phyloP scores from a whole-genome alignment of 179 eudicot species.

The Nepenthes alata region DNA sequence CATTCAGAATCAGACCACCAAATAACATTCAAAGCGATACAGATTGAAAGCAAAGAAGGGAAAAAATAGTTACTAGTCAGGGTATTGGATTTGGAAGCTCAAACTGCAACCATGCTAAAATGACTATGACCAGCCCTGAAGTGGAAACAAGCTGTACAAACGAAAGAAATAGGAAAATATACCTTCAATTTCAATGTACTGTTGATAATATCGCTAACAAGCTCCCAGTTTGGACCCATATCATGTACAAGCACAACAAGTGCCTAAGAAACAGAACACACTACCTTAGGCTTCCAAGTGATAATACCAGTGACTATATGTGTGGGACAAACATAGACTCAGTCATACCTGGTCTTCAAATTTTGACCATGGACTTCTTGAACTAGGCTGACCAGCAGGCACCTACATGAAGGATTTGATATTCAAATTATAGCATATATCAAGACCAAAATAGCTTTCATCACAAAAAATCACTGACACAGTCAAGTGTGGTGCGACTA shows the following conservation, averaged over 20 bases:
- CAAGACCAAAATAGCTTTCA: not conserved
- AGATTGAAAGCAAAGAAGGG: not conserved
- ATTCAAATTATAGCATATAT: slow-evolving; percentile 5
- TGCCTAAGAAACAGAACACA: slow-evolving; percentile 33
- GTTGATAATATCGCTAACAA: slow-evolving; percentile 86
- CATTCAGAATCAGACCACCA: slow-evolving; percentile 1
- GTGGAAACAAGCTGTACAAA: not conserved
- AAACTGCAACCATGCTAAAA: no score
- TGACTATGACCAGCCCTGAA: no score
- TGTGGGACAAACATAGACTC: slow-evolving; percentile 1
- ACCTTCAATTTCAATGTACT: slow-evolving; percentile 87
- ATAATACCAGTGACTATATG: not conserved
- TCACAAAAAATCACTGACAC: not conserved
- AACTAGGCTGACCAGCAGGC: slow-evolving; percentile 51
- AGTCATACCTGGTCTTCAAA: slow-evolving; percentile 83
- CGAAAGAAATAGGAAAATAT: slow-evolving; percentile 3
- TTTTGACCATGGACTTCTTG: slow-evolving; percentile 71
- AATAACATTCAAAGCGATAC: not conserved
- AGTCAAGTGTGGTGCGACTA: not conserved
- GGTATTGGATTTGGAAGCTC: not conserved
- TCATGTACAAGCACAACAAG: slow-evolving; percentile 98
- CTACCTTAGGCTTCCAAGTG: no score
- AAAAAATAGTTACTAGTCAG: not conserved
- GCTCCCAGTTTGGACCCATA: slow-evolving; percentile 98
- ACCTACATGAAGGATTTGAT: slow-evolving; percentile 31